phyloP scores from a whole-genome alignment of 139 green algal genomes.

The Desmodesmus armatus region DNA sequence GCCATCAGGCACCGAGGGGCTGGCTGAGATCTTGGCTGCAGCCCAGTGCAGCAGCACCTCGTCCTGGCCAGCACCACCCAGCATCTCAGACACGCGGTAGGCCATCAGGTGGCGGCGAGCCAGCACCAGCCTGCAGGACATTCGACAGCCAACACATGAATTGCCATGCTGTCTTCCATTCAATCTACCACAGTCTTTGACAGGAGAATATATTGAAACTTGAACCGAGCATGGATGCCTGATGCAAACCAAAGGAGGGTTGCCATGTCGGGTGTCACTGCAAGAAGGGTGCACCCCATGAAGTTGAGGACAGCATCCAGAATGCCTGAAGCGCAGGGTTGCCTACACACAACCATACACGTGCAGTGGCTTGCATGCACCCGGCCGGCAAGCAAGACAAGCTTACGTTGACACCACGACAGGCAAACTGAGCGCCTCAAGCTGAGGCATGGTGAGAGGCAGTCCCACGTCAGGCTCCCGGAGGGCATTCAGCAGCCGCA shows the following conservation, averaged over 20 bases:
- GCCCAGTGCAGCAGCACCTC: slow-evolving; percentile 78
- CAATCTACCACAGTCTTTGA: no score
- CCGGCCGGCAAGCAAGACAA: no score
- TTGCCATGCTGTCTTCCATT: no score
- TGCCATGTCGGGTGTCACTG: no score
- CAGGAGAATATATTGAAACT: no score
- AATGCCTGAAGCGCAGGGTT: no score
- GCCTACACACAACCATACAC: no score
- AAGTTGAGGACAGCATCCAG: no score
- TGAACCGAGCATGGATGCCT: no score
- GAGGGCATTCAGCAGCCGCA: slow-evolving; percentile 87
- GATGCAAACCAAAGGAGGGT: no score
- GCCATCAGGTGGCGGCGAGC: slow-evolving; percentile 61
- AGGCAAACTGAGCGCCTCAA: slow-evolving; percentile 70
- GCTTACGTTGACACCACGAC: slow-evolving; percentile 66
- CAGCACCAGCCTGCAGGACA: slow-evolving; percentile 54
- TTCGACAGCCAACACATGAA: background rate
- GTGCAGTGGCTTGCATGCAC: no score
- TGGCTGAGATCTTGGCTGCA: slow-evolving; percentile 78
- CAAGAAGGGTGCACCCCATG: no score
- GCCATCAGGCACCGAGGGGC: slow-evolving; percentile 59
- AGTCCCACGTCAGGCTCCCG: slow-evolving; percentile 76
- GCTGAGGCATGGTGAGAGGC: slow-evolving; percentile 82
- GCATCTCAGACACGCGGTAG: slow-evolving; percentile 51
- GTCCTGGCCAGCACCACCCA: background rate